Evolutionary conservation across 495 filamentous ascomycete species (phyloP).

Genomic region (Neurospora cerealis): DNA sequence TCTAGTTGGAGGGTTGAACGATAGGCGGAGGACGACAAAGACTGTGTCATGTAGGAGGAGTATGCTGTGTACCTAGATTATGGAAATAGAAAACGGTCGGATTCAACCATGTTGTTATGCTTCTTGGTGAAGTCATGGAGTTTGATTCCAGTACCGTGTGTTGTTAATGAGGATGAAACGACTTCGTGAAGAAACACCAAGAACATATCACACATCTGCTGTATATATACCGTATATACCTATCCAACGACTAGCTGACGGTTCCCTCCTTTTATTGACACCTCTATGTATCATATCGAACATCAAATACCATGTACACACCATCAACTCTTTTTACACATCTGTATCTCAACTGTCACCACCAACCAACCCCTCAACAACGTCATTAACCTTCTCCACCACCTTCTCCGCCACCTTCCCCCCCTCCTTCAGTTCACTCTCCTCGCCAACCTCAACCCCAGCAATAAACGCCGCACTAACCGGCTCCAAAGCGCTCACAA

Average conservation of each 20-base stretch:
- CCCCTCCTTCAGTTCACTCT: not conserved
- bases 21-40: not conserved
- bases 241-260: not conserved
- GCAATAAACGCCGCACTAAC: constrained; percentile 75
- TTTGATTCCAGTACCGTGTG: not conserved
- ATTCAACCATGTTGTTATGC: not conserved
- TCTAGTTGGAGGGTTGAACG: not conserved
- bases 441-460: constrained; percentile 61
- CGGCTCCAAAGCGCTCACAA: constrained; percentile 81
- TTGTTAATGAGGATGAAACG: not conserved
- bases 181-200: not conserved
- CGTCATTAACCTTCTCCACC: constrained; percentile 14
- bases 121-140: not conserved
- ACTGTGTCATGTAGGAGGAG: not conserved
- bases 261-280: not conserved
- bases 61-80: not conserved
- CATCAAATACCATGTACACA: not conserved
- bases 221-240: not conserved
- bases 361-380: constrained; percentile 2
- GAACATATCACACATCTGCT: not conserved
- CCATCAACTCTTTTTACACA: not conserved
- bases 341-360: not conserved
- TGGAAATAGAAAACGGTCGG: not conserved
- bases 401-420: constrained; percentile 12
- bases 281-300: not conserved